Percentiles rank a stretch among this genome's conserved stretches.
phyloP scores from a whole-genome alignment of 1,284 basidiomycete species.

The Irpex sp. region DNA sequence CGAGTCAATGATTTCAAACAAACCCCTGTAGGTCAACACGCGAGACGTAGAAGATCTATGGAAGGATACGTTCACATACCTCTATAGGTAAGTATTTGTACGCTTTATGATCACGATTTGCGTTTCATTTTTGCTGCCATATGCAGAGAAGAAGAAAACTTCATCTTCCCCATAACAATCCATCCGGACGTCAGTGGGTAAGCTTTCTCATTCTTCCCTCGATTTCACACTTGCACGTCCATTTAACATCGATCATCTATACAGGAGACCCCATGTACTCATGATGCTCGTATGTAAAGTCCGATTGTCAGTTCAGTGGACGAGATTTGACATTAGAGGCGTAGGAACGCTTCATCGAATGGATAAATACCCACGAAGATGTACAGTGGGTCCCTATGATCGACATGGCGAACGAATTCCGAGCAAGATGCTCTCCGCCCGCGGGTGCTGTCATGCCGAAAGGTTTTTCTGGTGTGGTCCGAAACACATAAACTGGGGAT shows the following conservation, averaged over 20 bases:
- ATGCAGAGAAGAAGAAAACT: slow-evolving; percentile 62
- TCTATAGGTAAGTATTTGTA: slow-evolving; percentile 43
- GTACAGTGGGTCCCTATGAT: slow-evolving; percentile 76
- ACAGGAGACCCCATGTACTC: slow-evolving; percentile 53
- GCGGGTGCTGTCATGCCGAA: slow-evolving; percentile 41
- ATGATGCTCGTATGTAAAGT: slow-evolving; percentile 58
- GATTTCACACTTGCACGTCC: not conserved
- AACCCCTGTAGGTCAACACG: slow-evolving; percentile 50
- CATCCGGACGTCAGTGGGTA: slow-evolving; percentile 78
- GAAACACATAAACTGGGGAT: no score
- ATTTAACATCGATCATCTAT: not conserved
- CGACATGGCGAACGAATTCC: slow-evolving; percentile 58
- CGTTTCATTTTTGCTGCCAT: slow-evolving; percentile 3
- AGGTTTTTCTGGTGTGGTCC: slow-evolving; percentile 22
- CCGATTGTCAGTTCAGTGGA: no score
- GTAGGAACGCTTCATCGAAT: slow-evolving; percentile 74
- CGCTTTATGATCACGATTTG: not conserved
- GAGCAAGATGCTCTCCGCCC: slow-evolving; percentile 25
- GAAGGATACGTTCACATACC: slow-evolving; percentile 74
- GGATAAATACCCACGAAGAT: slow-evolving; percentile 70
- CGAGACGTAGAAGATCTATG: slow-evolving; percentile 71
- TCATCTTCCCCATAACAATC: slow-evolving; percentile 75
- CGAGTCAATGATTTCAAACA: no score
- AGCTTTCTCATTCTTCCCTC: slow-evolving; percentile 14
- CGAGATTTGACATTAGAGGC: no score